Conservation (phyloP, 1,284 basidiomycete species). For the Ceratobasidium sp. region DNA sequence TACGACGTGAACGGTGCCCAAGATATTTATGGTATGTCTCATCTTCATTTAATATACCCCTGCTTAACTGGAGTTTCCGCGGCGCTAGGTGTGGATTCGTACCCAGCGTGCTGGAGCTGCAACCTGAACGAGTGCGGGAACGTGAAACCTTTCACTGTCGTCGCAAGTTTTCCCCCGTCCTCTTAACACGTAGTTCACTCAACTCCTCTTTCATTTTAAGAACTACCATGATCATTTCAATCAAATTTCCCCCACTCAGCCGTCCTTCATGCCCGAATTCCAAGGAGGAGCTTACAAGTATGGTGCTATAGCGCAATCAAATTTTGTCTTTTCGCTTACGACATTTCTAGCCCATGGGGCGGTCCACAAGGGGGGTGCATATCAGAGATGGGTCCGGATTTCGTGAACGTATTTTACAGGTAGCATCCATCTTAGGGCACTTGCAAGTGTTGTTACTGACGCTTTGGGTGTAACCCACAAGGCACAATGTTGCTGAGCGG, state of each 20-base stretch:
- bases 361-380: slow-evolving; percentile 46
- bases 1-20: slow-evolving; percentile 44
- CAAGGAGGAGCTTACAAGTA: slow-evolving; percentile 47
- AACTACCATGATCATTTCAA: slow-evolving; percentile 43
- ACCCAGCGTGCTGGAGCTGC: slow-evolving; percentile 47
- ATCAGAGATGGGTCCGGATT: slow-evolving; percentile 41
- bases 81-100: slow-evolving; percentile 39
- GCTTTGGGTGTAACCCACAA: background rate
- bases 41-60: too few relatives aligned
- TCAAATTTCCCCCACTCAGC: slow-evolving; percentile 44
- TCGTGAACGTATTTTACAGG: slow-evolving; percentile 46
- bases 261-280: slow-evolving; percentile 46
- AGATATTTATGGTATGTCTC: slow-evolving; percentile 41
- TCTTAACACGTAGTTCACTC: background rate
- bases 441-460: too few relatives aligned
- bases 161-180: slow-evolving; percentile 20
- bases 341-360: slow-evolving; percentile 39
- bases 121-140: slow-evolving; percentile 44
- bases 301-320: background rate
- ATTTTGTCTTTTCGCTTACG: background rate
- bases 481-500: slow-evolving; percentile 46
- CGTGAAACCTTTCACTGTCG: slow-evolving; percentile 43
- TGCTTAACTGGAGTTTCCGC: background rate
- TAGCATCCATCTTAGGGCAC: background rate
- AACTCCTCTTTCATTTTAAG: background rate